Evolutionary conservation across 768 basidiomycete species (phyloP).

Genomic region (Collybia nuda): DNA sequence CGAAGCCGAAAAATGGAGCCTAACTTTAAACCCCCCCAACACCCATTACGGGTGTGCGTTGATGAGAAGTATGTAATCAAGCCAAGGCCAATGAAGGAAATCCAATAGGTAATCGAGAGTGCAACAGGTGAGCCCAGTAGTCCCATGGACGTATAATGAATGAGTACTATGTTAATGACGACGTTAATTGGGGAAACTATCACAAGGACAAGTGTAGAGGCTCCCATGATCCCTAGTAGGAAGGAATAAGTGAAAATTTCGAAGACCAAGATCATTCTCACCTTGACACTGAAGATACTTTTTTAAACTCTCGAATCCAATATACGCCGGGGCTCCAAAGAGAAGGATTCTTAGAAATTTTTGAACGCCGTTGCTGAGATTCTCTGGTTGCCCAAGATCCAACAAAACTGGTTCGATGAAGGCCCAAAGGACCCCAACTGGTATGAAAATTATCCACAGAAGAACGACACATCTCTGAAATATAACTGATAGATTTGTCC

Average conservation of each 20-base stretch:
- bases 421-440: constrained; percentile 62
- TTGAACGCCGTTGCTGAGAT: constrained; percentile 62
- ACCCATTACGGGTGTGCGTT: constrained; percentile 52
- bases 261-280: constrained; percentile 20
- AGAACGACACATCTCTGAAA: constrained; percentile 69
- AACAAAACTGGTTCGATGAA: constrained; percentile 64
- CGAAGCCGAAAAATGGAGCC: constrained; percentile 40
- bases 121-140: constrained; percentile 68
- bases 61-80: constrained; percentile 49
- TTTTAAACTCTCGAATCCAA: constrained; percentile 75
- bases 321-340: constrained; percentile 68
- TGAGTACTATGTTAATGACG: constrained; percentile 54
- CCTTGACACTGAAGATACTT: constrained; percentile 83
- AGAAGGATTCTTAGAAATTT: constrained; percentile 63
- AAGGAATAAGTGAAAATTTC: not conserved
- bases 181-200: constrained; percentile 69
- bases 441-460: constrained; percentile 64
- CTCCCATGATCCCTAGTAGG: constrained; percentile 71
- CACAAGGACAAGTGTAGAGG: constrained; percentile 63
- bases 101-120: constrained; percentile 68
- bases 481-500: constrained; percentile 70
- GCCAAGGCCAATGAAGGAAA: constrained; percentile 58
- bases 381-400: constrained; percentile 57
- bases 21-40: constrained; percentile 62
- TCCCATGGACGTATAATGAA: constrained; percentile 63